A percentile compares a stretch with the other conserved stretches of the same genome.
phyloP scores from a whole-genome alignment of 345 rosid species.

The Ceriops decandra region DNA sequence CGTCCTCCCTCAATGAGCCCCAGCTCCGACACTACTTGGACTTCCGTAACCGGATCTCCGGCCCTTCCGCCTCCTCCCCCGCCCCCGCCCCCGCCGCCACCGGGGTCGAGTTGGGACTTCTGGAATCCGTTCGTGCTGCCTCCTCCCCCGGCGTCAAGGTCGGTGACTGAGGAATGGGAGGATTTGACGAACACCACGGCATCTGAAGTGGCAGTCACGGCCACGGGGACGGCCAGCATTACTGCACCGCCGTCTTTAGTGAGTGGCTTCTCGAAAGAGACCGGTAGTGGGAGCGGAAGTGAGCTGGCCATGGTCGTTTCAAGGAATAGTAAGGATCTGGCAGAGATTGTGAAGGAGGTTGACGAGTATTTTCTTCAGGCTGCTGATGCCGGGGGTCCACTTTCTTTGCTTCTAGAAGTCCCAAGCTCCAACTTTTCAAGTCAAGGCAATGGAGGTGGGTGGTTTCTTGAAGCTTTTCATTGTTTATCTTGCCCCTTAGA shows the following conservation, averaged over 20 bases:
- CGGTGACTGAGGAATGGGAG: conserved; percentile 75
- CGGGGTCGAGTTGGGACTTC: conserved; percentile 79
- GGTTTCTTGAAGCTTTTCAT: too few relatives aligned
- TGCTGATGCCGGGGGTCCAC: conserved; percentile 65
- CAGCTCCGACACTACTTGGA: conserved; percentile 78
- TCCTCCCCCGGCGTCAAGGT: conserved; percentile 35
- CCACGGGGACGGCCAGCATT: conserved; percentile 34
- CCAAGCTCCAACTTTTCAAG: conserved; percentile 42
- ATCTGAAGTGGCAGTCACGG: conserved; percentile 23
- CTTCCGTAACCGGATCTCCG: conserved; percentile 27
- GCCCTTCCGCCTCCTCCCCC: conserved; percentile 32
- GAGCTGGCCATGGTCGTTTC: conserved; percentile 83
- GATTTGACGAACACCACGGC: conserved; percentile 31
- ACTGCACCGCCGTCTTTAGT: conserved; percentile 49
- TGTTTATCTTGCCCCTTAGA: too few relatives aligned
- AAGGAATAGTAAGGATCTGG: conserved; percentile 73
- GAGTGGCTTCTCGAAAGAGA: conserved; percentile 65
- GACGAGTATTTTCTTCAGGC: conserved; percentile 88
- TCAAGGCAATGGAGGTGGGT: conserved; percentile 55
- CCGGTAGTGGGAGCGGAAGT: conserved; percentile 41
- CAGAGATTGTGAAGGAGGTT: conserved; percentile 82
- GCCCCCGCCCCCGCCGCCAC: conserved; percentile 60
- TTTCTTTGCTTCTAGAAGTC: conserved; percentile 66
- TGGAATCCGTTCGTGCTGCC: conserved; percentile 81
- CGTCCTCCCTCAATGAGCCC: conserved; percentile 70